A percentile compares a stretch with the other conserved stretches of the same genome.
Evolutionary conservation across 345 rosid genomes (phyloP).

Genomic region (Excoecaria agallocha): DNA sequence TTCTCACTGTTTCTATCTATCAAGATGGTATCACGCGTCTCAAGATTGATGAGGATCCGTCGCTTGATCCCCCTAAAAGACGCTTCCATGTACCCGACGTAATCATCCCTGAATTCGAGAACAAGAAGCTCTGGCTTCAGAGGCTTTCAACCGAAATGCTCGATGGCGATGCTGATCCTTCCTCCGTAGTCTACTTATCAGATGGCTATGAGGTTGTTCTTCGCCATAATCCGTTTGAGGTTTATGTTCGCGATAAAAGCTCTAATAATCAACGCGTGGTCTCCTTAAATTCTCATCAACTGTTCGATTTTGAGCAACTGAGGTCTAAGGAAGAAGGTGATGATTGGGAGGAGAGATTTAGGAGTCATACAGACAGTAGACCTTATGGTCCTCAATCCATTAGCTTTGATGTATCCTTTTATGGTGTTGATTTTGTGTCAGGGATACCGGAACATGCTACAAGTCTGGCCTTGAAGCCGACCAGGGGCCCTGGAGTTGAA

Average conservation of each 20-base stretch:
- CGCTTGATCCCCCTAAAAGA: constrained; percentile 51
- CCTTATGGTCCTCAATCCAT: constrained; percentile 92
- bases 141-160: constrained; percentile 47
- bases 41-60: constrained; percentile 74
- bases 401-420: constrained; percentile 90
- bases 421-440: constrained; percentile 73
- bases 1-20: constrained; percentile 70
- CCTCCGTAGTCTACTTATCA: constrained; percentile 62
- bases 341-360: constrained; percentile 89
- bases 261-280: constrained; percentile 48
- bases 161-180: constrained; percentile 45
- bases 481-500: constrained; percentile 84
- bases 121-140: constrained; percentile 70
- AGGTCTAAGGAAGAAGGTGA: constrained; percentile 59
- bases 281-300: constrained; percentile 72
- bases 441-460: constrained; percentile 95
- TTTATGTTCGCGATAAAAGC: constrained; percentile 60
- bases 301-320: constrained; percentile 91
- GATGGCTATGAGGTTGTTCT: constrained; percentile 78
- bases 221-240: constrained; percentile 81
- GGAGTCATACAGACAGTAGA: constrained; percentile 71
- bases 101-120: constrained; percentile 54
- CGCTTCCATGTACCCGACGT: constrained; percentile 92
- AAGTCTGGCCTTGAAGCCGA: constrained; percentile 79
- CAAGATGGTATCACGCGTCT: constrained; percentile 66